Conservation (phyloP, 2,329 filamentous ascomycete genomes). For the Alternaria alternata region DNA sequence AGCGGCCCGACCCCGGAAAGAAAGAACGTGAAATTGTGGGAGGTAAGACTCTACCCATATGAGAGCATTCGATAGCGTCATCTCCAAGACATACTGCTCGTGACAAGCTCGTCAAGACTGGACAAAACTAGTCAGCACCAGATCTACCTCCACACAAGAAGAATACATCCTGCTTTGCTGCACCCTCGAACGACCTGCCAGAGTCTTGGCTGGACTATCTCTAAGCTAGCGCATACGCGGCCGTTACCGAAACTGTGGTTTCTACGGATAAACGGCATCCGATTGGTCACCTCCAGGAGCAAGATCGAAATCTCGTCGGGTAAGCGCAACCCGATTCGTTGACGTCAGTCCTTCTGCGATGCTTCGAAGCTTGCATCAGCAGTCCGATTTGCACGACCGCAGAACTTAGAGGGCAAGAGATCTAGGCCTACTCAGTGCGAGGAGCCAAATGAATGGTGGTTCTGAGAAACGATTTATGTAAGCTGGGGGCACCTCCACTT, state of each 20-base stretch:
- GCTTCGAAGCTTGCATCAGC: background rate
- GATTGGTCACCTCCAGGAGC: background rate
- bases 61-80: too few relatives aligned
- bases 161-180: too few relatives aligned
- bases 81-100: too few relatives aligned
- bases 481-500: background rate
- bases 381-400: background rate
- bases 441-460: too few relatives aligned
- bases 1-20: too few relatives aligned
- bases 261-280: background rate
- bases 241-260: background rate
- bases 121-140: too few relatives aligned
- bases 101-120: too few relatives aligned
- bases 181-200: fast-evolving
- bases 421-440: background rate
- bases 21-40: too few relatives aligned
- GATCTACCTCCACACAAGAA: too few relatives aligned
- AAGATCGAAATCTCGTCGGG: background rate
- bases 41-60: too few relatives aligned
- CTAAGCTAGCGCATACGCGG: background rate
- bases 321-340: background rate
- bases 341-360: background rate
- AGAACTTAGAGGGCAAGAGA: background rate
- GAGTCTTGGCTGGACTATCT: background rate
- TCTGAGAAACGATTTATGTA: background rate